Evolutionary conservation across 2,329 filamentous ascomycete species (phyloP), one percentile per base, ranked within the genome.

Genomic region (Diplocarpon mali): DNA sequence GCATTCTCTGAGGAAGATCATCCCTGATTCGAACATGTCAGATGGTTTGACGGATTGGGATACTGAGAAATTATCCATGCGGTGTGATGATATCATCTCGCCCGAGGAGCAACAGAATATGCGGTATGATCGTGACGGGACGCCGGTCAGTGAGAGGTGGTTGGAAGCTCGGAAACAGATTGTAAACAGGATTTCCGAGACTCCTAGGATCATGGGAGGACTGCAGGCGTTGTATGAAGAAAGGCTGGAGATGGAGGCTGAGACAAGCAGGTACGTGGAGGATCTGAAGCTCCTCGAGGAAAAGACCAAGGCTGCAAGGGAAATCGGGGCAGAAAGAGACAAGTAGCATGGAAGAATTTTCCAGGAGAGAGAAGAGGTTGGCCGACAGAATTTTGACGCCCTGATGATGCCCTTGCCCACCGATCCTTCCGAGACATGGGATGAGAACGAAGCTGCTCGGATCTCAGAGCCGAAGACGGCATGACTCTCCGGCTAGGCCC

Each of bases 21-120:
- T 60, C 1, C 50, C 53, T 4, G 16, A 42, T 3, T 47, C 48
- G 6, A 38, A 53, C 11, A 52, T 47, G 47, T 44, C 50, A 7
- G 43, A 44, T 3, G 60, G 59, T 1, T 15, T 62, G 31, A 35
- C 40, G 8, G 60, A 62, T 43, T 62, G 60, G 60, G 60, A 60
- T 15, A 59, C 57, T 4, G 55, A 56, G 42, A 35, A 38, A 3
- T 17, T 40, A 13, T 40, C 31, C 12, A 35, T 39, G 14, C 40
- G 40, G 2, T 49, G 40, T 38, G 45, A 40, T 3, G 46, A 48
- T 24, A 29, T 39, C 16, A 14, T 29, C n/a, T 15, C 38, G 13
- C 40, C 40, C 6, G 45, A 38, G 24, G 45, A 40, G 30, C 30
- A 38, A 15, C 36, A 40, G 17, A 28, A 40, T 7, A 24, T 12